Conservation (phyloP, 306 rosid genomes). For the Castanea crenata region DNA sequence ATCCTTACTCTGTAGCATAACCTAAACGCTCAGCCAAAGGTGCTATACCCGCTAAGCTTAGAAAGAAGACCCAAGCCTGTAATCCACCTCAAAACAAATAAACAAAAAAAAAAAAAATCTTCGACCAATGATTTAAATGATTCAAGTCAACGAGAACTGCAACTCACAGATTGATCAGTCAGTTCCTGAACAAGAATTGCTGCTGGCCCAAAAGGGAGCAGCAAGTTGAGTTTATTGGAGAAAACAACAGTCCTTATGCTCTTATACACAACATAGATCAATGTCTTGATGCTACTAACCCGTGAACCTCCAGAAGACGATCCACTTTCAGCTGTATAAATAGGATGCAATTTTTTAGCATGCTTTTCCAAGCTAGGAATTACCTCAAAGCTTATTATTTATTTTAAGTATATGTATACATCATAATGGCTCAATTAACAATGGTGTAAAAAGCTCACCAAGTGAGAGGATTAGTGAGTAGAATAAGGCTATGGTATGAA, state of each 20-base stretch:
- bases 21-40: conserved; percentile 93
- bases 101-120: conserved; percentile 16
- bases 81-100: conserved; percentile 25
- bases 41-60: conserved; percentile 73
- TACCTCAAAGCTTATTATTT: too few relatives aligned
- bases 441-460: too few relatives aligned
- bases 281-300: too few relatives aligned
- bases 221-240: conserved; percentile 68
- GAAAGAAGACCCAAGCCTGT: conserved; percentile 79
- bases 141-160: not conserved
- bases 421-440: too few relatives aligned
- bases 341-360: too few relatives aligned
- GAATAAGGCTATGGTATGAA: too few relatives aligned
- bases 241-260: conserved; percentile 45
- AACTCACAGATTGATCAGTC: conserved; percentile 60
- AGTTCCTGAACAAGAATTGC: conserved; percentile 58
- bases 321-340: too few relatives aligned
- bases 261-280: too few relatives aligned
- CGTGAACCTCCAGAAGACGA: too few relatives aligned
- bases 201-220: conserved; percentile 72
- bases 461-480: too few relatives aligned
- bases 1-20: conserved; percentile 82
- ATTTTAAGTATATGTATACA: too few relatives aligned
- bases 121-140: not conserved
- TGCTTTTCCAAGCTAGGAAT: too few relatives aligned